These are phyloP conservation scores for Aaosphaeria arxii DNA, from an alignment of 2,329 filamentous ascomycete genomes.

Conservation along the genomic window DNA sequence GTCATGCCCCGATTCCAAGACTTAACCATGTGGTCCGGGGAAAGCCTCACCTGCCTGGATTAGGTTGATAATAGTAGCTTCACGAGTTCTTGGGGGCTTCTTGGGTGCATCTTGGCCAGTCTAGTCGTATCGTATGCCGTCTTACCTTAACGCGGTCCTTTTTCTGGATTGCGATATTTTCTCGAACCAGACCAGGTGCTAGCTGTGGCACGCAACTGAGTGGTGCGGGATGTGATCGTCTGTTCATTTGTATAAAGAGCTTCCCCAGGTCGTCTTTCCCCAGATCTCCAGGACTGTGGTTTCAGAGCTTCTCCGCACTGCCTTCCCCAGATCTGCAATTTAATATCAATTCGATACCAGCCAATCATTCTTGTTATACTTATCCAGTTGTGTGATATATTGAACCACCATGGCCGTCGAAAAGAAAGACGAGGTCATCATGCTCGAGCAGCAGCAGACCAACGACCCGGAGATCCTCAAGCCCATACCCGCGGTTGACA, in stretches of 20 bases:
- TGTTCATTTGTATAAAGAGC: not conserved
- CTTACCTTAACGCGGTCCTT: not conserved
- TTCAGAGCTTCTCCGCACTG: not conserved
- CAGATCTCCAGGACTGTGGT: not conserved
- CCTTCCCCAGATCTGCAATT: not conserved
- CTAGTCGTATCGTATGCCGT: not conserved
- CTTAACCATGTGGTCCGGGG: not conserved
- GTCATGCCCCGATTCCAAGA: too few relatives aligned
- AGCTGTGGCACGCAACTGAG: not conserved
- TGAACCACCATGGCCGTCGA: conserved; percentile 17
- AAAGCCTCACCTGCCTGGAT: not conserved
- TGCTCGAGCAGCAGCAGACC: conserved; percentile 23
- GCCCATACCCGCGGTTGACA: conserved; percentile 17
- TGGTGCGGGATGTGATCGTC: not conserved
- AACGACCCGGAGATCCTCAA: conserved; percentile 20
- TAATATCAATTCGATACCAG: too few relatives aligned
- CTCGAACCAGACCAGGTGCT: not conserved
- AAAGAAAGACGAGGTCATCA: conserved; percentile 18
- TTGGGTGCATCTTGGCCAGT: not conserved
- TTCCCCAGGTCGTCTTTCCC: not conserved
- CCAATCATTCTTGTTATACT: not conserved
- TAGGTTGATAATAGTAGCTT: not conserved
- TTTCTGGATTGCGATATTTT: not conserved
- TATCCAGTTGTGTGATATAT: not conserved
- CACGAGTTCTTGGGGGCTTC: not conserved